These are phyloP conservation scores for Mucor sp. DNA, from an alignment of 371 early-diverging fungal species.

Conservation along the genomic window DNA sequence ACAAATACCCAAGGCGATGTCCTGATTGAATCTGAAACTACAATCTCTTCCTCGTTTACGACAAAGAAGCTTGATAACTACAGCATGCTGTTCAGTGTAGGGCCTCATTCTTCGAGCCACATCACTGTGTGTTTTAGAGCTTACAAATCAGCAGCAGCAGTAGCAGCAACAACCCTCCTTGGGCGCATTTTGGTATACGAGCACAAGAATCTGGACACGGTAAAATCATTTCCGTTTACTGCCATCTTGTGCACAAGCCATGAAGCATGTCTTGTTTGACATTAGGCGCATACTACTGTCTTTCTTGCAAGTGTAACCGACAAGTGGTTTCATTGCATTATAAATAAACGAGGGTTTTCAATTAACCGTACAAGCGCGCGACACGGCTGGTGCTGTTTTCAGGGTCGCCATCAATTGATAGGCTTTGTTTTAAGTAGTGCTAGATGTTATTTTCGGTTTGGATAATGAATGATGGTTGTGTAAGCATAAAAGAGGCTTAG, in stretches of 20 bases:
- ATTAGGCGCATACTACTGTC: not conserved
- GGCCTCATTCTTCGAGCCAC: conserved; percentile 6
- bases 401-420: not conserved
- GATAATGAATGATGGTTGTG: not conserved
- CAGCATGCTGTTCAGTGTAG: conserved; percentile 3
- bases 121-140: conserved; percentile 10
- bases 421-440: not conserved
- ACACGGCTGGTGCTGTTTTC: not conserved
- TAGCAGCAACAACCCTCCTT: not conserved
- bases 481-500: not conserved
- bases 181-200: conserved; percentile 17
- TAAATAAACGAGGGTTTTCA: not conserved
- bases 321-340: not conserved
- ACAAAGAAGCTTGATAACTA: conserved; percentile 5
- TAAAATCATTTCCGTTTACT: conserved; percentile 13
- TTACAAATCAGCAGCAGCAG: not conserved
- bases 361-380: not conserved
- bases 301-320: not conserved
- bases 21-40: not conserved
- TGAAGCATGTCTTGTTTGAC: not conserved
- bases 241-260: conserved; percentile 3
- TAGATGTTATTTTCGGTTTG: not conserved
- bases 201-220: conserved; percentile 14
- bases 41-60: not conserved
- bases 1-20: not conserved